Percentiles rank a stretch among this genome's conserved stretches.
Conservation (phyloP, 768 basidiomycete genomes). For the Pleurotus giganteus region DNA sequence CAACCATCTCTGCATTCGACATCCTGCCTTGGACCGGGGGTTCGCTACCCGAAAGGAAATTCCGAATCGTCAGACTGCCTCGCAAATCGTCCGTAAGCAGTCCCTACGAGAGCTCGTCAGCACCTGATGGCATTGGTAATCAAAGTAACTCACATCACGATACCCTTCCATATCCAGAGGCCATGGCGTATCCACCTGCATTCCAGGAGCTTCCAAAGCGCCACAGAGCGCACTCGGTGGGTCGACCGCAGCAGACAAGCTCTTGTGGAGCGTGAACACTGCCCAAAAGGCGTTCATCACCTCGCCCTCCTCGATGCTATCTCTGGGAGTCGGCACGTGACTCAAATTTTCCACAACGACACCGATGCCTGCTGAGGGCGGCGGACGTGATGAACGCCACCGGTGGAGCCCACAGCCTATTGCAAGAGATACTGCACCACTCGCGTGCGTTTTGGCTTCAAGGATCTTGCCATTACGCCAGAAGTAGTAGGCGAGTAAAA, state of each 20-base stretch:
- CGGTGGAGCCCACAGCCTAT: conserved; percentile 48
- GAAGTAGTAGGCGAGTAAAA: conserved; percentile 67
- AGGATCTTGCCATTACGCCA: conserved; percentile 56
- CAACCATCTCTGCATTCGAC: conserved; percentile 39
- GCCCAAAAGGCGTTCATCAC: conserved; percentile 69
- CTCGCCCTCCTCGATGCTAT: conserved; percentile 60
- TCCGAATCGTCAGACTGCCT: conserved; percentile 46
- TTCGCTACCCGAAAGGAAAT: conserved; percentile 40
- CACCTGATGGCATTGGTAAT: conserved; percentile 7
- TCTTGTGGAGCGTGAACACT: conserved; percentile 56
- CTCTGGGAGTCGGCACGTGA: conserved; percentile 39
- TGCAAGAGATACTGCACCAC: conserved; percentile 50
- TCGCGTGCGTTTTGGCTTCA: conserved; percentile 58
- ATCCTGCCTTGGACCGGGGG: conserved; percentile 30
- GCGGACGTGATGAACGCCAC: conserved; percentile 34
- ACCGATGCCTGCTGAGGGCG: conserved; percentile 31
- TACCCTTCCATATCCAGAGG: conserved; percentile 41
- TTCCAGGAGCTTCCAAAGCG: conserved; percentile 47
- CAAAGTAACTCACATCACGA: conserved; percentile 29
- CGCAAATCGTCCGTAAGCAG: conserved; percentile 41
- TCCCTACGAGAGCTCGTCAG: conserved; percentile 32
- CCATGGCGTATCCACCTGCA: conserved; percentile 54
- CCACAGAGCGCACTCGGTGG: conserved; percentile 53
- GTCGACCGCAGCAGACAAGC: conserved; percentile 52
- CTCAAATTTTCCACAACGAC: conserved; percentile 32